phyloP scores from a whole-genome alignment of 805 yeast genomes.

The Metschnikowia borealis region DNA sequence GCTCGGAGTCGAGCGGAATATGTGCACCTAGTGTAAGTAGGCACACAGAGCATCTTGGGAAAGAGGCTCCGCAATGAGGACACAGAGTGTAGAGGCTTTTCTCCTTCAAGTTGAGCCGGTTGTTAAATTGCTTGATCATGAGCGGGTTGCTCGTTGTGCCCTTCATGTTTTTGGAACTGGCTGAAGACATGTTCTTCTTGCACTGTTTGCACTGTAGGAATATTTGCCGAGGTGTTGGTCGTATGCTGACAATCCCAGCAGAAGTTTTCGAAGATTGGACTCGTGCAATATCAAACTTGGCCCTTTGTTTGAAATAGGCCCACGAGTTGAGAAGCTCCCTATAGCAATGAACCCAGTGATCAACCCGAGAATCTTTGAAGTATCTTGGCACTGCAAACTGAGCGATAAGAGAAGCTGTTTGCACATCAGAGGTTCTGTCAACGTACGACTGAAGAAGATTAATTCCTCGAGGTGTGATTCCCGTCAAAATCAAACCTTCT shows the following conservation, averaged over 20 bases:
- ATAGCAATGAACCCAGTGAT: conserved; percentile 62
- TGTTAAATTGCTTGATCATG: conserved; percentile 35
- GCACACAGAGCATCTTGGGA: conserved; percentile 91
- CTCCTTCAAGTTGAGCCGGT: conserved; percentile 16
- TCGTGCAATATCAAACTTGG: conserved; percentile 79
- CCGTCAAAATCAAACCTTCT: conserved; percentile 87
- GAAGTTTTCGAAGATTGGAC: conserved; percentile 56
- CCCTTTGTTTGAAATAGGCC: conserved; percentile 30
- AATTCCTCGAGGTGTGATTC: conserved; percentile 82
- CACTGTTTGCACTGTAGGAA: conserved; percentile 79
- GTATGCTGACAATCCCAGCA: conserved; percentile 44
- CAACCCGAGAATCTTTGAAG: conserved; percentile 67
- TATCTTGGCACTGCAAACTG: conserved; percentile 82
- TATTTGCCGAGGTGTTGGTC: conserved; percentile 66
- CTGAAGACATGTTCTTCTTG: conserved; percentile 60
- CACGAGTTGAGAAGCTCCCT: conserved; percentile 17
- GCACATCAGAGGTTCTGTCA: conserved; percentile 85
- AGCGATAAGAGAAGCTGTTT: conserved; percentile 80
- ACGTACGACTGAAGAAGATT: conserved; percentile 82
- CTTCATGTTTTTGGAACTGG: conserved; percentile 20
- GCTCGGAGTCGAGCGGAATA: conserved; percentile 37
- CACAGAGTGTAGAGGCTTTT: conserved; percentile 41
- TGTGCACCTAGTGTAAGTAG: conserved; percentile 72
- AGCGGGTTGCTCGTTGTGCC: conserved; percentile 11
- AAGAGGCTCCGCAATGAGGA: conserved; percentile 81